Evolutionary conservation across 306 rosid species (phyloP).

Genomic region (Inga laurina): DNA sequence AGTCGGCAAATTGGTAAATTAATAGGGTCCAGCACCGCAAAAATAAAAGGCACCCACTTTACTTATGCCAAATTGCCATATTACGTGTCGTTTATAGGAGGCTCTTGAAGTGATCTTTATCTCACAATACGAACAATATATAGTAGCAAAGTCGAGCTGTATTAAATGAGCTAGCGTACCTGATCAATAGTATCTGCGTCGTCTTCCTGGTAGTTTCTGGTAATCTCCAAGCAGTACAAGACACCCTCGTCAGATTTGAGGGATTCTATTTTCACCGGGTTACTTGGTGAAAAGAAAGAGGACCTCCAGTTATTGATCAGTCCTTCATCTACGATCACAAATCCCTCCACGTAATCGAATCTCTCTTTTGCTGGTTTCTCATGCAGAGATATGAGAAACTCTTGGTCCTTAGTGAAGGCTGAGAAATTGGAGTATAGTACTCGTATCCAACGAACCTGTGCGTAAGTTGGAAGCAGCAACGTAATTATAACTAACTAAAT

Average conservation of each 20-base stretch:
- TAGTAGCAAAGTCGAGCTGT: neutral
- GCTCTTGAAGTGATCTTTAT: neutral
- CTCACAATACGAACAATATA: neutral
- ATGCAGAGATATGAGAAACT: constrained; percentile 81
- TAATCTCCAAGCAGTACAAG: constrained; percentile 91
- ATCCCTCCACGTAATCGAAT: constrained; percentile 94
- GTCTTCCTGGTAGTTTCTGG: constrained; percentile 70
- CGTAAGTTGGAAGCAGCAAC: neutral
- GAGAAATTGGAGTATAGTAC: constrained; percentile 80
- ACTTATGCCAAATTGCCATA: neutral
- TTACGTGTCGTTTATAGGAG: neutral
- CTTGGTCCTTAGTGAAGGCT: constrained; percentile 74
- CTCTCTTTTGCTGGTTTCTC: constrained; percentile 52
- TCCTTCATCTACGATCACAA: constrained; percentile 91
- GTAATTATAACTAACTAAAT: neutral
- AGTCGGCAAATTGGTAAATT: constrained; percentile 11
- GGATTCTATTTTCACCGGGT: constrained; percentile 80
- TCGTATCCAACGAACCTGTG: constrained; percentile 92
- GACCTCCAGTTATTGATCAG: constrained; percentile 95
- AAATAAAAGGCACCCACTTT: neutral
- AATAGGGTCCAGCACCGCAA: constrained; percentile 18
- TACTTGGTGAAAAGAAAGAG: constrained; percentile 79
- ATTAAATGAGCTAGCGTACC: constrained; percentile 58
- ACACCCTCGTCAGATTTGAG: constrained; percentile 70
- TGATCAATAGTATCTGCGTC: constrained; percentile 58